These are phyloP conservation scores for Aspergillus hiratsukae DNA, from an alignment of 2,329 filamentous ascomycete species.

Conservation along the genomic window DNA sequence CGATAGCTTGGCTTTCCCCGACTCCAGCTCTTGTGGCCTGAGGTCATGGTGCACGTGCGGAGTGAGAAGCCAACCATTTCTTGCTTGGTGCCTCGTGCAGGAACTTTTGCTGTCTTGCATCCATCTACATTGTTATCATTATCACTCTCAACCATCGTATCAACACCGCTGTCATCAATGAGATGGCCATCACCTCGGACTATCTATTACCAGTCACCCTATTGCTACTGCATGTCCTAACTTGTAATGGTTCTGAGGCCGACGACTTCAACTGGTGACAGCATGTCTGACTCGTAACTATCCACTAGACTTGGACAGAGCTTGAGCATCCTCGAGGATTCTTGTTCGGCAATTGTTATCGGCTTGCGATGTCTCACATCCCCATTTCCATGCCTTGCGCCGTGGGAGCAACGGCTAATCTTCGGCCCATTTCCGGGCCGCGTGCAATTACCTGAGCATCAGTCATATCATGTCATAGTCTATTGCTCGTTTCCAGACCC, in stretches of 20 bases:
- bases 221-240: not conserved
- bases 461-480: no score
- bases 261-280: not conserved
- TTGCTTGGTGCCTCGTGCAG: not conserved
- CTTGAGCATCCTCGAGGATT: not conserved
- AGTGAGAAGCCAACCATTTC: not conserved
- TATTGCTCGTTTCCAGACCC: not conserved
- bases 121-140: not conserved
- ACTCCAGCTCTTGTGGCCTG: no score
- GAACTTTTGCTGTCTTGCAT: no score
- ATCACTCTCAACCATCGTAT: not conserved
- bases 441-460: not conserved
- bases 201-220: not conserved
- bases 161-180: not conserved
- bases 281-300: not conserved
- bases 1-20: not conserved
- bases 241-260: not conserved
- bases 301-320: not conserved
- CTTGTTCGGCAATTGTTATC: not conserved
- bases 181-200: not conserved
- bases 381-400: not conserved
- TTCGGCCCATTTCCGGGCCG: not conserved
- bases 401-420: not conserved
- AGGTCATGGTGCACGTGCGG: no score
- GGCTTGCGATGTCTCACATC: not conserved